These are phyloP conservation scores for Plasmopara halstedii DNA, from an alignment of 352 stramenopile genomes.

Conservation along the genomic window DNA sequence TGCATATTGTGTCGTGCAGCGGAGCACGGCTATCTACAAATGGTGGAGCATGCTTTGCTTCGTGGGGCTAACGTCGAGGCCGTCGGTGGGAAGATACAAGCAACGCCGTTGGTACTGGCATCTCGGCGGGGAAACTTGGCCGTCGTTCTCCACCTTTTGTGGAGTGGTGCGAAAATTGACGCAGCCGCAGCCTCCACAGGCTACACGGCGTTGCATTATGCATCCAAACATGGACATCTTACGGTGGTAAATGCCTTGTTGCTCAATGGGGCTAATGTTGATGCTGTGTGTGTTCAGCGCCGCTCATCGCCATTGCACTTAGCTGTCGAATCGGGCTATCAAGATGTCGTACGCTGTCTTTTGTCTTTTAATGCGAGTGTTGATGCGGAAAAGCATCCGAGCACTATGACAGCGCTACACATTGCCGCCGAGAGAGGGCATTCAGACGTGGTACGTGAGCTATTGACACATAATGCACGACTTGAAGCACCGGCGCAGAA, in stretches of 20 bases:
- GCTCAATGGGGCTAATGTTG: slow-evolving; percentile 42
- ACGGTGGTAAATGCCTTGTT: slow-evolving; percentile 50
- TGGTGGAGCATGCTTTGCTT: slow-evolving; percentile 40
- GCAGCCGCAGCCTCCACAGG: slow-evolving; percentile 27
- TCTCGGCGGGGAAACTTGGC: slow-evolving; percentile 37
- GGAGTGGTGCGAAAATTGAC: slow-evolving; percentile 36
- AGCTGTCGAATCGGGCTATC: slow-evolving; percentile 39
- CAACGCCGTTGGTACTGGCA: slow-evolving; percentile 39
- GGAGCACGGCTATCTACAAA: slow-evolving; percentile 42
- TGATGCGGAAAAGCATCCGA: slow-evolving; percentile 29
- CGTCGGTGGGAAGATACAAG: slow-evolving; percentile 24
- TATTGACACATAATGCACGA: slow-evolving; percentile 33
- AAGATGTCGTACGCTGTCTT: slow-evolving; percentile 43
- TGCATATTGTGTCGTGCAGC: slow-evolving; percentile 36
- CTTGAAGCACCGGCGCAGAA: slow-evolving; percentile 40
- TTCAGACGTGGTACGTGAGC: slow-evolving; percentile 26
- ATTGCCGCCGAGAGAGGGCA: slow-evolving; percentile 49
- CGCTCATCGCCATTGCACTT: slow-evolving; percentile 37
- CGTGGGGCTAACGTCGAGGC: slow-evolving; percentile 33
- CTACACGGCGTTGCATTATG: slow-evolving; percentile 47
- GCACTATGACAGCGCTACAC: slow-evolving; percentile 45
- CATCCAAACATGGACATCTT: slow-evolving; percentile 40
- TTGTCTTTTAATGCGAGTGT: slow-evolving; percentile 45
- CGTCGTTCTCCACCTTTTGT: slow-evolving; percentile 43
- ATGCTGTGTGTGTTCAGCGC: slow-evolving; percentile 29